phyloP scores from a whole-genome alignment of 2,329 filamentous ascomycete species.

The Calonectria pteridis region DNA sequence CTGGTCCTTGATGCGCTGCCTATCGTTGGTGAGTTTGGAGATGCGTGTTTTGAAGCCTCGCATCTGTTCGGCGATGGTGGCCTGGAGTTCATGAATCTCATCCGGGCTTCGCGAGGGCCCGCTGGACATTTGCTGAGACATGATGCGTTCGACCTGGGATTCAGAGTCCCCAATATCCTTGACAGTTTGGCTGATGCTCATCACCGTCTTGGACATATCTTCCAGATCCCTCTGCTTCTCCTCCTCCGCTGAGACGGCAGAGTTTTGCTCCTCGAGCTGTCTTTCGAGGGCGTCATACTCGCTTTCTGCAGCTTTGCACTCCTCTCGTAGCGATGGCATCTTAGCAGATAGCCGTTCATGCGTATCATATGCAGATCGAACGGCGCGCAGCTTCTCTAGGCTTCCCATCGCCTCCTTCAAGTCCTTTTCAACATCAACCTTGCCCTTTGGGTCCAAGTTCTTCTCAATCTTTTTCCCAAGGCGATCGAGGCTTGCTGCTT shows the following conservation, averaged over 20 bases:
- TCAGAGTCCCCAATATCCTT: constrained; percentile 80
- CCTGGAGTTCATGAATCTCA: constrained; percentile 84
- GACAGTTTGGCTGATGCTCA: constrained; percentile 78
- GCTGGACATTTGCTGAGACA: constrained; percentile 80
- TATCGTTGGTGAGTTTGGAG: constrained; percentile 75
- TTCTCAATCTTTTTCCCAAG: constrained; percentile 77
- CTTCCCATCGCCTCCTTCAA: constrained; percentile 64
- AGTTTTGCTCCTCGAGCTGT: constrained; percentile 77
- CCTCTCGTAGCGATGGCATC: constrained; percentile 75
- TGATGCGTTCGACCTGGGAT: constrained; percentile 79
- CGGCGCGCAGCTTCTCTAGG: constrained; percentile 71
- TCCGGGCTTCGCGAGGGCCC: constrained; percentile 78
- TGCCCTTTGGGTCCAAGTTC: constrained; percentile 71
- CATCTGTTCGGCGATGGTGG: constrained; percentile 74
- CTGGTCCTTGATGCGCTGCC: constrained; percentile 76
- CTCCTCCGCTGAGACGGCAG: constrained; percentile 72
- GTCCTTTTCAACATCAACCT: constrained; percentile 72
- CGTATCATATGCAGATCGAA: constrained; percentile 78
- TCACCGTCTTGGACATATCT: constrained; percentile 79
- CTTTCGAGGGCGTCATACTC: constrained; percentile 72
- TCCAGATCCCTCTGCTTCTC: constrained; percentile 80
- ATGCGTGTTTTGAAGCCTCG: constrained; percentile 73
- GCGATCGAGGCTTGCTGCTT: constrained; percentile 68
- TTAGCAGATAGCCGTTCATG: constrained; percentile 79
- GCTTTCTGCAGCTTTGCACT: constrained; percentile 71